Base-by-base conservation (phyloP, 73 alveolate genomes). In the Blepharisma stoltei region DNA sequence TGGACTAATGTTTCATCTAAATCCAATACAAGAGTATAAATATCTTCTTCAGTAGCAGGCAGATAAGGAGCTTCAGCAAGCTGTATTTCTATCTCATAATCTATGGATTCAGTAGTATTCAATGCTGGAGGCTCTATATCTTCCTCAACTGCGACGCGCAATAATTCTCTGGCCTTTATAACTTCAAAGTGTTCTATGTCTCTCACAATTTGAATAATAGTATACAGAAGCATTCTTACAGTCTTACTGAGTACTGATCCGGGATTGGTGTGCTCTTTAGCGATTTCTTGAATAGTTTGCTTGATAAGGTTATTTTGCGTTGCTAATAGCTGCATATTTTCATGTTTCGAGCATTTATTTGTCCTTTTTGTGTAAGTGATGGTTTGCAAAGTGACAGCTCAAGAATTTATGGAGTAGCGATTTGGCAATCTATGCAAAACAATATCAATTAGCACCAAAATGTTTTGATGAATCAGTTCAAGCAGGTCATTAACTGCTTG, bases 1-100 rank as follows among this genome's bases (percentile, higher is more conserved):
- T 96, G 99, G 9, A 95, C 98, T 70, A 96, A 75, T 43, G 99
- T 96, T 85, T 96, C 99, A 82, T 96, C 99, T 68, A 96, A 81
- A 87, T 96, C 99, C 54, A 94, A 85, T 0, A 95, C 98, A 44
- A 96, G 78, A 80, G 98, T 90, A 83, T 93, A 96, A 18, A 82
- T 88, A 50, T 83, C 83, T 20, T 52, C 23, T 0, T 52, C 18
- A 20, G 67, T 52, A 32, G 45, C 38, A 60, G 73, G 73, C 5
- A 60, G 5, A 60, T 18, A 60, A 20, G 73, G 73, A 14, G 73
- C 46, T 9, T 60, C 14, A 25, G 23, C 73, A 11, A 14, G 14
- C 18, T 1, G 73, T 20, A 60, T n/a, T 5, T 60, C 73, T 14
- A 14, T 38, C 11, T 60, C 73, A 60, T 60, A 60, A 69, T 69